A percentile compares a stretch with the other conserved stretches of the same genome.
phyloP scores from a whole-genome alignment of 2,329 filamentous ascomycete species.

The Calonectria montana region DNA sequence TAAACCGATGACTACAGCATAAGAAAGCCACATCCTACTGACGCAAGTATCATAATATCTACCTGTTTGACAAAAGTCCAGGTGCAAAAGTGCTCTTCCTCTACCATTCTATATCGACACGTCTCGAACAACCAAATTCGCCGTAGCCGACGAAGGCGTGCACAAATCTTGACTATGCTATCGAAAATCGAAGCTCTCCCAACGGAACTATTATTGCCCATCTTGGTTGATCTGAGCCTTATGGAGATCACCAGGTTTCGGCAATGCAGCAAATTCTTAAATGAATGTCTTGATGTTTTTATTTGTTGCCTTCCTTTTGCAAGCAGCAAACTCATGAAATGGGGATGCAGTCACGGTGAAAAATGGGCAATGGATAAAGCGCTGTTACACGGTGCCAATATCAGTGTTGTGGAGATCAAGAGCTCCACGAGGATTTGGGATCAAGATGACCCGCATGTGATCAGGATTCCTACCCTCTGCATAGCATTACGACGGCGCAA shows the following conservation, averaged over 20 bases:
- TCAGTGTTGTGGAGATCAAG: background rate
- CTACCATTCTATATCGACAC: no score
- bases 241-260: background rate
- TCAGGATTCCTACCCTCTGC: background rate
- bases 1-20: no score
- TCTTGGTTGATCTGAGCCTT: background rate
- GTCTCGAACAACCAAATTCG: no score
- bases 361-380: background rate
- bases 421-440: background rate
- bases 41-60: no score
- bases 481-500: background rate
- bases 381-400: background rate
- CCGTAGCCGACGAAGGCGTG: no score
- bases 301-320: background rate
- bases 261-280: background rate
- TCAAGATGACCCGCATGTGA: background rate
- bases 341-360: background rate
- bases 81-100: no score
- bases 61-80: no score
- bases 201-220: background rate
- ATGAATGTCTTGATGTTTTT: background rate
- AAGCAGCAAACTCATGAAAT: background rate
- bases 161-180: background rate
- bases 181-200: background rate
- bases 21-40: no score